phyloP scores from a whole-genome alignment of 768 basidiomycete species.

The Phanerochaete sordida region DNA sequence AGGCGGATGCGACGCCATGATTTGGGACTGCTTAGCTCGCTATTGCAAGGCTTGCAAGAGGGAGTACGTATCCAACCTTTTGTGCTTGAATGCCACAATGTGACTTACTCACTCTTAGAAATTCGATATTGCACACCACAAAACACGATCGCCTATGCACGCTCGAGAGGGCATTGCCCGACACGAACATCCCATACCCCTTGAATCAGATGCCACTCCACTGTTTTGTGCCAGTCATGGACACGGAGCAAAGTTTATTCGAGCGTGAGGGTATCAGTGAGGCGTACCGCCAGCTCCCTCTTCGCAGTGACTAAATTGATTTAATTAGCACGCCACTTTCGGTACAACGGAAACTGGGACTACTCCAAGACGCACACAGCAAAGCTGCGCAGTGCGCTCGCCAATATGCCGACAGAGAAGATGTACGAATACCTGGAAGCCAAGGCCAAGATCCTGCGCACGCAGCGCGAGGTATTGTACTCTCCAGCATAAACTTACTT shows the following conservation, averaged over 20 bases:
- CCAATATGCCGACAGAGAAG: not conserved
- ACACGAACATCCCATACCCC: not conserved
- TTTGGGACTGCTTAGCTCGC: not conserved
- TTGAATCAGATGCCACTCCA: not conserved
- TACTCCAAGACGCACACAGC: not conserved
- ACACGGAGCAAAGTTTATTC: not conserved
- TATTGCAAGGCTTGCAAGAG: not conserved
- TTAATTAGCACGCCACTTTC: not conserved
- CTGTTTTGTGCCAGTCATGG: not conserved
- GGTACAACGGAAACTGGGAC: not conserved
- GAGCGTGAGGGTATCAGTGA: not conserved
- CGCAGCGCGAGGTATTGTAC: not conserved
- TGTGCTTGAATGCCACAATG: too few species aligned
- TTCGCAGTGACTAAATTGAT: too few species aligned
- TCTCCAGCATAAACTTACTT: too few species aligned
- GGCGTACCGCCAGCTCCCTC: not conserved
- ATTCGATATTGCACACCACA: not conserved
- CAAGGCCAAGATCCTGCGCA: not conserved
- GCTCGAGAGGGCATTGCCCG: not conserved
- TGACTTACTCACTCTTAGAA: not conserved
- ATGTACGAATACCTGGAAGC: not conserved
- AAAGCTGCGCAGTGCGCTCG: not conserved
- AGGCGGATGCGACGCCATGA: not conserved
- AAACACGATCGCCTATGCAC: not conserved
- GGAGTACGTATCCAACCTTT: not conserved